These are phyloP conservation scores for Calcarisporium arbuscula DNA, from an alignment of 2,329 filamentous ascomycete genomes.

Conservation along the genomic window DNA sequence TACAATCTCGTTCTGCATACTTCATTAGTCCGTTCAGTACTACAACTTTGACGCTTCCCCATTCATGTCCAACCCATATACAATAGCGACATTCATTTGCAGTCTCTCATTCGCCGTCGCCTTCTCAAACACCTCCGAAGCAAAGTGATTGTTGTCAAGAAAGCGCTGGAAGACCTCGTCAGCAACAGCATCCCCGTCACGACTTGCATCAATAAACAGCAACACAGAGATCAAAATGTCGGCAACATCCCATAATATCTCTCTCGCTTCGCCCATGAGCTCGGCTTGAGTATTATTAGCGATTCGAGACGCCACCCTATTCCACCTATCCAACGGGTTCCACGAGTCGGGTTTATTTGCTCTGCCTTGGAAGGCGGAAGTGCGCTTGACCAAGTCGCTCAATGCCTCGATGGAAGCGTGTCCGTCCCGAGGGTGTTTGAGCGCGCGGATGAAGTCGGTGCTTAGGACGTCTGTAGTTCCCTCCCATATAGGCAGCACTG, in stretches of 20 bases:
- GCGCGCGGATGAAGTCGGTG: slow-evolving; percentile 38
- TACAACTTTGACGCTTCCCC: slow-evolving; percentile 15
- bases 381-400: slow-evolving; percentile 29
- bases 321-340: slow-evolving; percentile 32
- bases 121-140: slow-evolving; percentile 12
- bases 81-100: slow-evolving; percentile 24
- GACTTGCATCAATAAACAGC: slow-evolving; percentile 32
- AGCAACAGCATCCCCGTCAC: slow-evolving; percentile 28
- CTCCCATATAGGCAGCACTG: slow-evolving; percentile 63
- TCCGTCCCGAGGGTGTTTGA: slow-evolving; percentile 38
- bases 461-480: slow-evolving; percentile 67
- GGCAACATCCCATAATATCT: slow-evolving; percentile 35
- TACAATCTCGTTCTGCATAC: too few species aligned
- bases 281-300: slow-evolving; percentile 26
- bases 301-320: slow-evolving; percentile 28
- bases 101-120: slow-evolving; percentile 19
- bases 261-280: slow-evolving; percentile 40
- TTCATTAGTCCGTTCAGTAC: too few species aligned
- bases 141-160: slow-evolving; percentile 22
- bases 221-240: slow-evolving; percentile 38
- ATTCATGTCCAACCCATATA: slow-evolving; percentile 23
- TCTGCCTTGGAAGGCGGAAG: slow-evolving; percentile 17
- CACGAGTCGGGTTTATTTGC: slow-evolving; percentile 18
- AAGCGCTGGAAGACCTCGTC: slow-evolving; percentile 35
- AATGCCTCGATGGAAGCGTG: slow-evolving; percentile 34